A percentile compares a stretch with the other conserved stretches of the same genome.
Conservation (phyloP, 768 basidiomycete species). For the Pleurotus platypus region DNA sequence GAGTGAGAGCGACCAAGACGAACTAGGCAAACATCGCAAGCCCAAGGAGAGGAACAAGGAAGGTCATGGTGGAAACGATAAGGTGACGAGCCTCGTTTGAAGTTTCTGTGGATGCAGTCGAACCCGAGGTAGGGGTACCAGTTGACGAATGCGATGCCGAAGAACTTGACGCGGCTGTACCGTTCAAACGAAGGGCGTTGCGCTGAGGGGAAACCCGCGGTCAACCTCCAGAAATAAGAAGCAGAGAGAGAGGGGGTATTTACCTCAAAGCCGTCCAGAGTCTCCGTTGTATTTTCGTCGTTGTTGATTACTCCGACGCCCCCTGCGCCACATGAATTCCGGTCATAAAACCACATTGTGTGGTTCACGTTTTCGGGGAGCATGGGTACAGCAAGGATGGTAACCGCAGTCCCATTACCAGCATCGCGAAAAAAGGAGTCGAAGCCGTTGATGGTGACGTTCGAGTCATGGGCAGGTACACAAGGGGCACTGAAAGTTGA, state of each 20-base stretch:
- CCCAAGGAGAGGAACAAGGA: background rate
- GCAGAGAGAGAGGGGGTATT: constrained; percentile 13
- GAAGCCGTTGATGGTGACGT: constrained; percentile 54
- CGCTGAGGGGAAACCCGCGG: constrained; percentile 31
- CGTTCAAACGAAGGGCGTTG: constrained; percentile 55
- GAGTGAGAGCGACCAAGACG: background rate
- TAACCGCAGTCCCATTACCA: constrained; percentile 41
- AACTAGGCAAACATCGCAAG: background rate
- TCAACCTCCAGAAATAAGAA: background rate
- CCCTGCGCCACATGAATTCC: constrained; percentile 48
- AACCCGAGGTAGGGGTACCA: background rate
- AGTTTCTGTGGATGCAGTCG: background rate
- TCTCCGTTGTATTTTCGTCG: constrained; percentile 40
- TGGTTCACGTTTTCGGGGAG: constrained; percentile 30
- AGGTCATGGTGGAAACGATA: background rate
- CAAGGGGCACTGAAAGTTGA: constrained; percentile 56
- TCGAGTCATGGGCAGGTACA: constrained; percentile 41
- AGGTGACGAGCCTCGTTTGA: background rate
- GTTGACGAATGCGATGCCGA: background rate
- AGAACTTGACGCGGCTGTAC: constrained; percentile 30
- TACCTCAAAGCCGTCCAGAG: constrained; percentile 43
- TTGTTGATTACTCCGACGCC: constrained; percentile 62
- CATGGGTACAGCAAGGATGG: constrained; percentile 43
- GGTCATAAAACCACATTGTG: constrained; percentile 63
- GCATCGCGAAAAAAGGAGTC: constrained; percentile 49